Conservation (phyloP, 495 filamentous ascomycete species). For the Podospora comata region DNA sequence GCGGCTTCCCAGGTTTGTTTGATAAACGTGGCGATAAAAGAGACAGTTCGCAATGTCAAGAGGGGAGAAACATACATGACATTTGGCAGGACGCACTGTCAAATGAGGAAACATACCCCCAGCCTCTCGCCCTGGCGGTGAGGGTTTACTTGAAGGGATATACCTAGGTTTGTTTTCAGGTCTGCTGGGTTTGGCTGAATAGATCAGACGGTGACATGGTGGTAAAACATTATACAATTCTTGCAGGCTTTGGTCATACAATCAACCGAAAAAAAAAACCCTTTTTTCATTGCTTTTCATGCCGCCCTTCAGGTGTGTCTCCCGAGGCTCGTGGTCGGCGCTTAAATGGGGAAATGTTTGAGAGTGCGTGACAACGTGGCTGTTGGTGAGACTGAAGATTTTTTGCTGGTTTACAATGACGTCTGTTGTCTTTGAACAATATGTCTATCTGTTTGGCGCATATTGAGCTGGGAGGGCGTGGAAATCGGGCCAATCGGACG, state of each 20-base stretch:
- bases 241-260: not conserved
- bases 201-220: not conserved
- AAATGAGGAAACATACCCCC: not conserved
- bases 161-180: not conserved
- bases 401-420: not conserved
- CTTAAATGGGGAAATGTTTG: not conserved
- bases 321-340: not conserved
- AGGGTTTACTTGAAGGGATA: not conserved
- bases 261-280: not conserved
- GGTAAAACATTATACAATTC: not conserved
- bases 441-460: not conserved
- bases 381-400: not conserved
- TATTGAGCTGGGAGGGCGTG: not conserved
- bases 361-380: not conserved
- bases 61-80: not conserved
- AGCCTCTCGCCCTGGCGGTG: not conserved
- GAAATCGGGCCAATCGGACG: not conserved
- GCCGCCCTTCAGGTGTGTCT: not conserved
- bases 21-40: no score
- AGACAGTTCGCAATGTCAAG: not conserved
- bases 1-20: no score
- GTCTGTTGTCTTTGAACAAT: not conserved
- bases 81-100: not conserved
- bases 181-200: not conserved
- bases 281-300: not conserved